Conservation (phyloP, 169 alveolate species). For the Eimeria praecox region DNA sequence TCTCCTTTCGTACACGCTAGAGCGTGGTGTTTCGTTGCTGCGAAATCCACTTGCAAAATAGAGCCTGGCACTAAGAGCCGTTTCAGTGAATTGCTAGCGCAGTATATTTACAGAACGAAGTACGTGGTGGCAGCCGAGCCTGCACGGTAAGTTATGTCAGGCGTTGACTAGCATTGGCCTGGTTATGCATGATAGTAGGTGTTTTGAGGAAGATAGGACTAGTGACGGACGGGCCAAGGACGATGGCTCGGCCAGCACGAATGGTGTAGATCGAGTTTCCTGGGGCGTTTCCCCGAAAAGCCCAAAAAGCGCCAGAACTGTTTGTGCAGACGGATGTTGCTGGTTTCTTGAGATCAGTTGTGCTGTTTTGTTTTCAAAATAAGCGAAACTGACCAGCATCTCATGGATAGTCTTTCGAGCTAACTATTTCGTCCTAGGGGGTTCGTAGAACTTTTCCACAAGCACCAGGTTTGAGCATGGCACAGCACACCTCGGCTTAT, state of each 20-base stretch:
- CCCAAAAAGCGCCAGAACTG: too few species aligned
- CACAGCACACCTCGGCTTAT: too few species aligned
- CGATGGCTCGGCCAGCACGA: background rate
- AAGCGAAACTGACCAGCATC: background rate
- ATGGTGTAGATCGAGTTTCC: background rate
- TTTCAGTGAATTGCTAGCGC: too few species aligned
- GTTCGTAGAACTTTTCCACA: background rate
- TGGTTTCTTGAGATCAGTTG: background rate
- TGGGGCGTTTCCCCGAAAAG: too few species aligned
- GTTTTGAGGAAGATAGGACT: background rate
- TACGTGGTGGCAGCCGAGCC: too few species aligned
- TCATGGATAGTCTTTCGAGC: too few species aligned
- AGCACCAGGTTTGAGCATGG: too few species aligned
- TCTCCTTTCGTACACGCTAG: background rate
- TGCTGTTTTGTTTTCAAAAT: background rate
- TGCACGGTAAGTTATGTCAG: too few species aligned
- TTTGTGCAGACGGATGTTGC: background rate
- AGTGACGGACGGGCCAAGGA: too few species aligned
- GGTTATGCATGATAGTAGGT: background rate
- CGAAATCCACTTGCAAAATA: background rate
- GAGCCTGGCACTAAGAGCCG: background rate
- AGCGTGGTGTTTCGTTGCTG: background rate
- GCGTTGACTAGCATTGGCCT: too few species aligned
- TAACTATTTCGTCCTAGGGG: background rate
- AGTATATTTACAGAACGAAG: too few species aligned